Evolutionary conservation across 108 stramenopile species (phyloP).

Genomic region (Poteriospumella lacustris): DNA sequence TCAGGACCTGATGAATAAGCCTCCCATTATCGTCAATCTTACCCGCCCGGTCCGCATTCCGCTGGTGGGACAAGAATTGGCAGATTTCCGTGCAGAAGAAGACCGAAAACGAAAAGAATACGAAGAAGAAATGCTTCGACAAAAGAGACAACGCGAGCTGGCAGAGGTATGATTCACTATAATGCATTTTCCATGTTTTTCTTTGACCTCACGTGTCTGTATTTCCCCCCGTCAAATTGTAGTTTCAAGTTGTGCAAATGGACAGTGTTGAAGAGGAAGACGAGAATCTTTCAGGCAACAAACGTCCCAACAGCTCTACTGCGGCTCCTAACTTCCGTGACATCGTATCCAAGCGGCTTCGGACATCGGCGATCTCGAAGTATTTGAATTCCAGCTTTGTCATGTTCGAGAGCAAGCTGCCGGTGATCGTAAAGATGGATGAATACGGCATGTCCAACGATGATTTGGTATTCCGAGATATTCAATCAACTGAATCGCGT

Average conservation of each 20-base stretch:
- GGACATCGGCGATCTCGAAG: not conserved
- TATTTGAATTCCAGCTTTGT: not conserved
- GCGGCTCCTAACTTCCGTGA: not conserved
- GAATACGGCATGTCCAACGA: constrained; percentile 16
- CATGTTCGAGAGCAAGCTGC: constrained; percentile 16
- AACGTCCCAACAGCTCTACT: not conserved
- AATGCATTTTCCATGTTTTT: not conserved
- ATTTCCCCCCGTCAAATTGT: not conserved
- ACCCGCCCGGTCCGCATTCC: not conserved
- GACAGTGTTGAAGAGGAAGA: constrained; percentile 14
- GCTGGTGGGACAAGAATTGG: constrained; percentile 1
- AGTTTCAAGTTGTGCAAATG: not conserved
- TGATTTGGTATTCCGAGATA: constrained; percentile 16
- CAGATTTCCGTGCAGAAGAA: not conserved
- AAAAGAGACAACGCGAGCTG: not conserved
- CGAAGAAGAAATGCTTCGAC: constrained; percentile 3
- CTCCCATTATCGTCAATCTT: constrained; percentile 9
- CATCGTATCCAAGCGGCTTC: not conserved
- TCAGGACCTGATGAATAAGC: not conserved
- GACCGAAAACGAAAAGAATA: not conserved
- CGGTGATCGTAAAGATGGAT: not conserved
- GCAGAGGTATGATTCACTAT: not conserved
- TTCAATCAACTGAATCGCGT: constrained; percentile 10
- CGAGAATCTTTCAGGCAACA: not conserved
- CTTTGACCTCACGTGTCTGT: not conserved